Conservation (phyloP, 1,284 basidiomycete species). For the Malassezia yamatoensis region DNA sequence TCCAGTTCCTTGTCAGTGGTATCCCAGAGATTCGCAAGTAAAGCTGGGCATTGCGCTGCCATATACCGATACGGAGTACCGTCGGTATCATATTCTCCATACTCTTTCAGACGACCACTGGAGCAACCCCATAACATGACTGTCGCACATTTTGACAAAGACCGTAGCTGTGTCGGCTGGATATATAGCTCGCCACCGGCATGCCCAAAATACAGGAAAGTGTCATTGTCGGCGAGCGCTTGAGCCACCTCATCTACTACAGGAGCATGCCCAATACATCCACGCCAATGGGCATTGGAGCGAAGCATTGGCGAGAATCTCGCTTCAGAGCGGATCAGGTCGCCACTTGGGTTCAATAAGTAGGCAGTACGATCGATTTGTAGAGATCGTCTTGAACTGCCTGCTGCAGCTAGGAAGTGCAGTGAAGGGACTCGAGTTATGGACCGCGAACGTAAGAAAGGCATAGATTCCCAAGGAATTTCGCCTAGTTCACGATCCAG, state of each 20-base stretch:
- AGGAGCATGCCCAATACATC: conserved; percentile 62
- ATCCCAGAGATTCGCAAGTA: conserved; percentile 94
- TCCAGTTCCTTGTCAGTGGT: conserved; percentile 96
- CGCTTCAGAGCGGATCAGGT: conserved; percentile 70
- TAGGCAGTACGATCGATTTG: conserved; percentile 57
- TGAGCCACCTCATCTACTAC: conserved; percentile 31
- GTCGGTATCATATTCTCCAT: conserved; percentile 82
- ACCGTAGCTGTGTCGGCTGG: conserved; percentile 64
- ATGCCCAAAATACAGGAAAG: conserved; percentile 75
- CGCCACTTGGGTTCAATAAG: conserved; percentile 83
- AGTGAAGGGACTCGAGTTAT: conserved; percentile 82
- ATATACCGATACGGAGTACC: conserved; percentile 91
- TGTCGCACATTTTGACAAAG: conserved; percentile 70
- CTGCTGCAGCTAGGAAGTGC: conserved; percentile 67
- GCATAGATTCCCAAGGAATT: conserved; percentile 93
- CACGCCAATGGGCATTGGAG: conserved; percentile 59
- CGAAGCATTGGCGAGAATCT: conserved; percentile 67
- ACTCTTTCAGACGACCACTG: conserved; percentile 71
- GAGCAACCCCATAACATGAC: conserved; percentile 99
- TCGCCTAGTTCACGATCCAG: conserved; percentile 81
- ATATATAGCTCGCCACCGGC: conserved; percentile 91
- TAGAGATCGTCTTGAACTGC: conserved; percentile 15
- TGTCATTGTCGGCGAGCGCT: conserved; percentile 28
- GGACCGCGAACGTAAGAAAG: conserved; percentile 68
- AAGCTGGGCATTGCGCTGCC: conserved; percentile 83